These are phyloP conservation scores for Huntiella omanensis DNA, from an alignment of 2,329 filamentous ascomycete species.

Conservation along the genomic window DNA sequence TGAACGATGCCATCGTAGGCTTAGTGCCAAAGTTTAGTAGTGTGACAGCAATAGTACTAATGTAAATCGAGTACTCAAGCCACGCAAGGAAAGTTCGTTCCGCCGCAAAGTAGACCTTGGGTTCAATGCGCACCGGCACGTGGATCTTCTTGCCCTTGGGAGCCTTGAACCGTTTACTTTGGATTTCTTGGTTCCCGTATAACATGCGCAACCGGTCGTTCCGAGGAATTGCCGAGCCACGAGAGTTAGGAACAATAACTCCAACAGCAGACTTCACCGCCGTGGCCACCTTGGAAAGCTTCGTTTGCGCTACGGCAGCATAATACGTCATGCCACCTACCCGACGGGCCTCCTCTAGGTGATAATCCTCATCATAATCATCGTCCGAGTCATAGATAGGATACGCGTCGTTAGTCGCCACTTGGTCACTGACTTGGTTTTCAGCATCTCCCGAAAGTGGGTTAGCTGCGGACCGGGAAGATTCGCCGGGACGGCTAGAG, in stretches of 20 bases:
- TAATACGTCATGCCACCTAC: constrained; percentile 63
- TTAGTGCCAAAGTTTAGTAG: constrained; percentile 61
- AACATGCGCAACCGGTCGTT: constrained; percentile 33
- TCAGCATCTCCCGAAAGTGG: constrained; percentile 46
- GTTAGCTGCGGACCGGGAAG: constrained; percentile 14
- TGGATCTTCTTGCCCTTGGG: constrained; percentile 82
- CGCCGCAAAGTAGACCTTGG: constrained; percentile 92
- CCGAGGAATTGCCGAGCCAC: constrained; percentile 36
- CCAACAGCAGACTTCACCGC: constrained; percentile 1
- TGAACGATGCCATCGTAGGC: constrained; percentile 38
- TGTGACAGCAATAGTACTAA: constrained; percentile 70
- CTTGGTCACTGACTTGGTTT: constrained; percentile 53
- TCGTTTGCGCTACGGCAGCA: constrained; percentile 24
- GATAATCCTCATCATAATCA: constrained; percentile 56
- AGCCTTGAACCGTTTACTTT: constrained; percentile 45
- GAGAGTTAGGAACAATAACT: constrained; percentile 34
- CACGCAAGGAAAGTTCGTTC: constrained; percentile 92
- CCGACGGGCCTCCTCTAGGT: constrained; percentile 57
- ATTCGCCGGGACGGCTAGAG: constrained; percentile 1
- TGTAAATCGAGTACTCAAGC: constrained; percentile 93
- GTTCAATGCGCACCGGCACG: constrained; percentile 86
- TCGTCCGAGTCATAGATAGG: constrained; percentile 67
- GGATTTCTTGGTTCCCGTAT: constrained; percentile 36
- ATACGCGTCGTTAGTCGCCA: constrained; percentile 40
- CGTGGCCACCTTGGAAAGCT: constrained; percentile 5